Conservation (phyloP, 2,329 filamentous ascomycete species). For the Aspergillus chevalieri region DNA sequence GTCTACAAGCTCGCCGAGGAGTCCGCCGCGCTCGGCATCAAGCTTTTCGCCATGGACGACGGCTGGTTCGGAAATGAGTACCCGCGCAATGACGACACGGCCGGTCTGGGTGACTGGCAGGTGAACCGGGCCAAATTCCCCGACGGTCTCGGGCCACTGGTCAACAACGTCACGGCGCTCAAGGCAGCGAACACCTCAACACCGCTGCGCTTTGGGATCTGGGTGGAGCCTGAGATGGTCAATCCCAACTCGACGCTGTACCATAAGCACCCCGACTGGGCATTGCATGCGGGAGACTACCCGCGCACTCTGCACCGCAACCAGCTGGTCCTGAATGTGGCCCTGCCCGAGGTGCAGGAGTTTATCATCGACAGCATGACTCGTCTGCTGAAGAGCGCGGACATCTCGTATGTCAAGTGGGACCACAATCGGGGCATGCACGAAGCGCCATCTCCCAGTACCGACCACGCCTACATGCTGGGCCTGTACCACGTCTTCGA, state of each 20-base stretch:
- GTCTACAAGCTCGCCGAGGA: conserved; percentile 52
- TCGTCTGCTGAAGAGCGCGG: conserved; percentile 47
- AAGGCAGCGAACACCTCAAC: conserved; percentile 43
- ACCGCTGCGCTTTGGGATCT: conserved; percentile 56
- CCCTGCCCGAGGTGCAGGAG: conserved; percentile 56
- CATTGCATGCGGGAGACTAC: conserved; percentile 52
- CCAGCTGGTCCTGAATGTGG: conserved; percentile 58
- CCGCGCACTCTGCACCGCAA: conserved; percentile 51
- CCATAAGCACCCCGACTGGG: conserved; percentile 59
- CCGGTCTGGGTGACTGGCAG: conserved; percentile 59
- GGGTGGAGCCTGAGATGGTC: conserved; percentile 65
- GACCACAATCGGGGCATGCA: conserved; percentile 62
- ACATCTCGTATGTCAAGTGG: conserved; percentile 61
- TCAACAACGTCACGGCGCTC: conserved; percentile 47
- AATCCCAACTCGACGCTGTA: conserved; percentile 58
- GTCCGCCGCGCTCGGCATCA: conserved; percentile 54
- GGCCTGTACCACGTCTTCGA: conserved; percentile 60
- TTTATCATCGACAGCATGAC: conserved; percentile 55
- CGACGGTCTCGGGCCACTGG: conserved; percentile 48
- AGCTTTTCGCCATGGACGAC: conserved; percentile 60
- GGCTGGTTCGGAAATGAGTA: conserved; percentile 63
- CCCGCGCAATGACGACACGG: conserved; percentile 52
- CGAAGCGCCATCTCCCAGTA: conserved; percentile 50
- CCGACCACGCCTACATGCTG: conserved; percentile 56
- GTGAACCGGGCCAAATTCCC: conserved; percentile 56